Conservation (phyloP, 345 rosid species). For the Citrus reticulata region DNA sequence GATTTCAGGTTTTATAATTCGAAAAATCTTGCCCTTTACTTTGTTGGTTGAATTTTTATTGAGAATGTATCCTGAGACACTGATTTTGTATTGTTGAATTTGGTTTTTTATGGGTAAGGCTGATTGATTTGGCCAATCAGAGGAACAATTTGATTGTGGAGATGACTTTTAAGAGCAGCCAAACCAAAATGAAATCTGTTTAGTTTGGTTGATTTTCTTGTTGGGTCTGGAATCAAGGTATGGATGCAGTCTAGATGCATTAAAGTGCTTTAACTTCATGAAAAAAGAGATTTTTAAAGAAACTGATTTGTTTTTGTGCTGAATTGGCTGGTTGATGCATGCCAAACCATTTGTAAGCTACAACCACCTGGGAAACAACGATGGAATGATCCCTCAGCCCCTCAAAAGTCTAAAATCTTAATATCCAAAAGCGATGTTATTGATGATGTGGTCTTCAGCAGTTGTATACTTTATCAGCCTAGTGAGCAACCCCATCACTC, state of each 20-base stretch:
- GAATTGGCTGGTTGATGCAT: not conserved
- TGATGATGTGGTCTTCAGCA: too few relatives aligned
- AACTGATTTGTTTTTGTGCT: not conserved
- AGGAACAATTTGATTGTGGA: constrained; percentile 83
- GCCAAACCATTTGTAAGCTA: constrained; percentile 97
- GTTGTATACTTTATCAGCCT: constrained; percentile 64
- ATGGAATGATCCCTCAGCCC: too few relatives aligned
- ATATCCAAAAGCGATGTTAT: too few relatives aligned
- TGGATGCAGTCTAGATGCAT: not conserved
- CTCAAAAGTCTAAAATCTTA: too few relatives aligned
- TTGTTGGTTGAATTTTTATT: not conserved
- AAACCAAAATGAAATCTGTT: constrained; percentile 54
- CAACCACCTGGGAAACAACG: constrained; percentile 41
- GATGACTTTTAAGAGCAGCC: constrained; percentile 69
- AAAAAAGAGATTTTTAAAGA: not conserved
- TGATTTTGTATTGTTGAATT: not conserved
- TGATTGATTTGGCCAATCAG: constrained; percentile 80
- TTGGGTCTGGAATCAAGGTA: constrained; percentile 97
- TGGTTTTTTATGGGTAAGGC: constrained; percentile 38
- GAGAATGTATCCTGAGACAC: not conserved
- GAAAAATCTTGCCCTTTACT: constrained; percentile 46
- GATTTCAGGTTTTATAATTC: constrained; percentile 29
- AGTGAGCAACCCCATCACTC: constrained; percentile 98
- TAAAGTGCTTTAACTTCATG: not conserved
- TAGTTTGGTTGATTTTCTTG: constrained; percentile 79